Evolutionary conservation across 345 rosid genomes (phyloP).

Genomic region (Eucalyptus microcorys): DNA sequence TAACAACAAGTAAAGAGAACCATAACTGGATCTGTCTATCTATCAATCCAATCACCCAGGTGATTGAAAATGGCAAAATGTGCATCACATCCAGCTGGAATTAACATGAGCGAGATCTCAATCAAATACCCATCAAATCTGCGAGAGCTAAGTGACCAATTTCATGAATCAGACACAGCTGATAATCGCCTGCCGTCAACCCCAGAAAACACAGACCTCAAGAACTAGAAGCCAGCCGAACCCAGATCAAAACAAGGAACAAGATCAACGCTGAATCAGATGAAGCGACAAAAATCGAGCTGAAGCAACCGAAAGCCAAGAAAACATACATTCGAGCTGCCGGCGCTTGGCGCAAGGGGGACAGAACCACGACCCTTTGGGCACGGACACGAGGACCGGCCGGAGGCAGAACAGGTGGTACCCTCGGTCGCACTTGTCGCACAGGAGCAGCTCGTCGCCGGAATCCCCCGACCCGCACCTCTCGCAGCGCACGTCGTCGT

Average conservation of each 20-base stretch:
- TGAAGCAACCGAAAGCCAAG: not conserved
- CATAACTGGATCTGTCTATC: not conserved
- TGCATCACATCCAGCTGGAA: not conserved
- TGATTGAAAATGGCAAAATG: not conserved
- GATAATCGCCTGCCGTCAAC: not conserved
- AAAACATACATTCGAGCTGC: conserved; percentile 48
- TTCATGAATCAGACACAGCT: not conserved
- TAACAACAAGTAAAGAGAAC: not conserved
- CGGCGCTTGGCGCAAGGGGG: conserved; percentile 42
- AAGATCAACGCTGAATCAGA: not conserved
- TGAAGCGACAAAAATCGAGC: not conserved
- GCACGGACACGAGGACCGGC: conserved; percentile 79
- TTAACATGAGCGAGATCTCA: not conserved
- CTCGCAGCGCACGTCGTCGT: conserved; percentile 37
- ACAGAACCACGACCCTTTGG: conserved; percentile 85
- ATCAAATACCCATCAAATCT: not conserved
- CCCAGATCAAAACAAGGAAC: not conserved
- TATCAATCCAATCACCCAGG: not conserved
- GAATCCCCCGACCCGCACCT: conserved; percentile 62
- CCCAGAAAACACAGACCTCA: not conserved
- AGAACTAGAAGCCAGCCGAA: not conserved
- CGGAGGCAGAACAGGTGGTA: conserved; percentile 76
- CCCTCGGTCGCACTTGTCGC: conserved; percentile 81
- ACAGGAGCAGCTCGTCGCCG: conserved; percentile 58
- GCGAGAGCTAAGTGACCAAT: not conserved